Base-by-base conservation (phyloP, 2,329 filamentous ascomycete genomes). In the Monilinia vaccinii-corymbosi region DNA sequence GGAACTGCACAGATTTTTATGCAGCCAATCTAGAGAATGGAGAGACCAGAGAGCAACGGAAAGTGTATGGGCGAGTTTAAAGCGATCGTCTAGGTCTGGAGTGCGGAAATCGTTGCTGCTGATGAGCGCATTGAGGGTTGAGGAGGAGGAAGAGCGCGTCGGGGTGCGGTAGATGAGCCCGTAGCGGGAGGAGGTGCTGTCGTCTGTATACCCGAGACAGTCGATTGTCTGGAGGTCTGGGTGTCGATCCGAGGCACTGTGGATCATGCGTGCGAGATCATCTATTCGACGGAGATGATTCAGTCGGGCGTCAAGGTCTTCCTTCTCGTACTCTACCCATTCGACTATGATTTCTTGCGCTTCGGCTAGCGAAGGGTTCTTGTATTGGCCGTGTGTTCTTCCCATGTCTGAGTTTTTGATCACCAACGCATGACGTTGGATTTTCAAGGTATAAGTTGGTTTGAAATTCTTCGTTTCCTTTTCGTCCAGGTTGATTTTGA, bases 21-120 rank as follows among this genome's bases (percentile, higher is more conserved):
- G 79, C 45, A 81, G 73, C 79, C 78, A 81, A 67, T 80, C 78
- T 42, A 81, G 75, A 1, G 77, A 78, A 66, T 81, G 79, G n/a
- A 81, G 74, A 18, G 76, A 77, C 73, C 76, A 78, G 11, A 79
- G 67, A 2, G 77, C 75, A 21, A 78, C 71, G 32, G 75, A 74
- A 23, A 79, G 72, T 3, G 71, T 76, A 31, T 72, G 68, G 3
- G 77, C 77, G 2, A 79, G 73, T 23, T 64, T 68, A 48, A 79
- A 72, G 18, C 76, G 72, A 59, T 75, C 74, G 57, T 75, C 71
- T n/a, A 79, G 73, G 59, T 78, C 76, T 3, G 76, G 77, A 14
- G 76, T 76, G 46, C 75, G 74, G 60, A 76, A 71, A 60, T 75
- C 74, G 13, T 70, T 63, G 63, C 70, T 72, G 47, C 71, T 62